These are phyloP conservation scores for Claviceps paspali DNA, from an alignment of 2,329 filamentous ascomycete species.

Conservation along the genomic window DNA sequence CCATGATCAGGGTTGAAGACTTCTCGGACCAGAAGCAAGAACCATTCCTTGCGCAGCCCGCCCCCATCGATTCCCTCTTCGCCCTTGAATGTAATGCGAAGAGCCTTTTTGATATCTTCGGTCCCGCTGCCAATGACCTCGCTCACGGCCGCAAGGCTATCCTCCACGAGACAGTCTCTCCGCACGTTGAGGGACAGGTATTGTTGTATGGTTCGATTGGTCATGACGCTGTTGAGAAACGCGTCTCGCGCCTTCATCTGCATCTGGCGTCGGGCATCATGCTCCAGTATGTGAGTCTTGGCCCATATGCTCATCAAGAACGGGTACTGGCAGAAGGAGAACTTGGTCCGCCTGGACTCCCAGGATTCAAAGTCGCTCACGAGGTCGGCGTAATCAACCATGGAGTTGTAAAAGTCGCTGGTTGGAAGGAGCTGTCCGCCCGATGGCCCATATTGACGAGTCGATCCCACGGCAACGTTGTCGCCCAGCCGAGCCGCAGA, in stretches of 20 bases:
- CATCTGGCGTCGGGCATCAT: slow-evolving; percentile 83
- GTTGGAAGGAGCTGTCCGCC: slow-evolving; percentile 57
- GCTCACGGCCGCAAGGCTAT: slow-evolving; percentile 72
- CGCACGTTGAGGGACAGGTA: slow-evolving; percentile 65
- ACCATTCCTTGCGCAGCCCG: slow-evolving; percentile 88
- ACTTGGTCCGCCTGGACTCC: slow-evolving; percentile 60
- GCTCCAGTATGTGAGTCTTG: slow-evolving; percentile 79
- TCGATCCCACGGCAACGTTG: slow-evolving; percentile 7
- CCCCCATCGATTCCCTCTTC: slow-evolving; percentile 89
- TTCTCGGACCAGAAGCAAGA: slow-evolving; percentile 71
- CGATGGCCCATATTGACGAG: slow-evolving; percentile 16
- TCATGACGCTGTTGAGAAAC: slow-evolving; percentile 81
- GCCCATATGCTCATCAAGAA: slow-evolving; percentile 85
- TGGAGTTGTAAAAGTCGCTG: slow-evolving; percentile 74
- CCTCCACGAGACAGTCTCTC: slow-evolving; percentile 74
- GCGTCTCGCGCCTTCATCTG: slow-evolving; percentile 74
- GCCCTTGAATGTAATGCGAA: slow-evolving; percentile 71
- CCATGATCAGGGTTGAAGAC: slow-evolving; percentile 84
- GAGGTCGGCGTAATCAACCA: slow-evolving; percentile 76
- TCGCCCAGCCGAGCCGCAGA: slow-evolving; percentile 11
- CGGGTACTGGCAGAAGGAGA: slow-evolving; percentile 83
- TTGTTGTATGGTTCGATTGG: slow-evolving; percentile 56
- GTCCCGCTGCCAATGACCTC: slow-evolving; percentile 67
- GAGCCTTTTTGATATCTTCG: slow-evolving; percentile 79
- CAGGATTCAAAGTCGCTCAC: slow-evolving; percentile 77